phyloP scores from a whole-genome alignment of 164 flowering plant species.

The Echeveria elegans region DNA sequence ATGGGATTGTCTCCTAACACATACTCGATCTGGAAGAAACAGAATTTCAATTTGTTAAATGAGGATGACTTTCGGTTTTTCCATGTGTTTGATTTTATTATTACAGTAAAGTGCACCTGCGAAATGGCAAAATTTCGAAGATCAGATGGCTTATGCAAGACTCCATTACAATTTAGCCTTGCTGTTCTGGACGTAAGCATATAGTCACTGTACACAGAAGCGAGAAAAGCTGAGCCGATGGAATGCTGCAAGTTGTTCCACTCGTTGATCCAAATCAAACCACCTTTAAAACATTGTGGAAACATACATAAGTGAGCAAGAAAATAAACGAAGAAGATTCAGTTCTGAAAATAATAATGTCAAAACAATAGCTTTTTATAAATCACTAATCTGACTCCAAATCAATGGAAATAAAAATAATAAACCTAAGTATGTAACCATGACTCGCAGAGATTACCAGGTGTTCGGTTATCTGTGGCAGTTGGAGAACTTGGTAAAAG shows the following conservation, averaged over 20 bases:
- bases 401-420: not conserved
- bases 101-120: constrained; percentile 41
- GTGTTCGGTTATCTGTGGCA: constrained; percentile 80
- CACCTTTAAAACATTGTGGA: constrained; percentile 37
- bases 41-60: not conserved
- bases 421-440: not conserved
- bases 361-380: not conserved
- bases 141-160: constrained; percentile 46
- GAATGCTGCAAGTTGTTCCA: constrained; percentile 94
- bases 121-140: constrained; percentile 81
- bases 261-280: constrained; percentile 76
- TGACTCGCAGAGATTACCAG: constrained; percentile 31
- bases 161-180: constrained; percentile 42
- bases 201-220: constrained; percentile 82
- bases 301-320: not conserved
- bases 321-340: not conserved
- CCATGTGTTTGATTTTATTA: not conserved
- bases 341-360: not conserved
- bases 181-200: constrained; percentile 68
- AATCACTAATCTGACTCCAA: not conserved
- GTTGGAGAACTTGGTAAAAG: constrained; percentile 87
- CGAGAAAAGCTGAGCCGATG: constrained; percentile 87
- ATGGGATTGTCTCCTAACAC: constrained; percentile 79
- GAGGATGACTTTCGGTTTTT: not conserved
- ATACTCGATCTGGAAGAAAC: constrained; percentile 52